Conservation (phyloP, 2,329 filamentous ascomycete genomes). For the Pseudogymnoascus sp. region DNA sequence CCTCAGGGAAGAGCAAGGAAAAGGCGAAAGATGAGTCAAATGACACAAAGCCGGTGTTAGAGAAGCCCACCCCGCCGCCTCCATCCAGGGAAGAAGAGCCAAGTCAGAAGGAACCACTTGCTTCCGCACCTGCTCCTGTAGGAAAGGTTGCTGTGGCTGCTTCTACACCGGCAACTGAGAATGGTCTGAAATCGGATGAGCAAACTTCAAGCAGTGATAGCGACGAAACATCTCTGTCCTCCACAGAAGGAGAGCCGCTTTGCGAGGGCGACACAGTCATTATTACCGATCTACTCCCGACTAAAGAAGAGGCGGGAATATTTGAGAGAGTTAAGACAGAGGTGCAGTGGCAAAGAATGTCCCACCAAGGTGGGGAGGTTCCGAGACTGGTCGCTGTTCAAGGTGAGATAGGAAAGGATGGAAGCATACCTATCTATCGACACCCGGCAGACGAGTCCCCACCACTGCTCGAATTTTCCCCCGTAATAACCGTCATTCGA, state of each 20-base stretch:
- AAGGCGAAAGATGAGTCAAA: not conserved
- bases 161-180: not conserved
- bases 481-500: slow-evolving; percentile 62
- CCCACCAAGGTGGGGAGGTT: slow-evolving; percentile 83
- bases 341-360: slow-evolving; percentile 85
- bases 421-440: slow-evolving; percentile 81
- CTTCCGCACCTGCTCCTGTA: not conserved
- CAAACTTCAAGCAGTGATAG: not conserved
- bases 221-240: slow-evolving; percentile 11
- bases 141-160: not conserved
- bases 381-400: slow-evolving; percentile 88
- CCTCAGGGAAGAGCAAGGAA: not conserved
- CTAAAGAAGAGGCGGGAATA: slow-evolving; percentile 45
- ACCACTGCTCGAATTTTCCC: slow-evolving; percentile 66
- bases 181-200: not conserved
- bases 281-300: slow-evolving; percentile 60
- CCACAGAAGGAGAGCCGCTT: slow-evolving; percentile 33
- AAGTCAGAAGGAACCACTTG: not conserved
- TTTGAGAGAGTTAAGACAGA: slow-evolving; percentile 68
- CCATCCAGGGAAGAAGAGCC: not conserved
- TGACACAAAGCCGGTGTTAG: not conserved
- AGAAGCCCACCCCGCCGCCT: not conserved
- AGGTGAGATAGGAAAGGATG: slow-evolving; percentile 60
- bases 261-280: slow-evolving; percentile 78
- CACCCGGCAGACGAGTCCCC: slow-evolving; percentile 88